Base-by-base conservation (phyloP, 225 moss, liverwort and hornwort species). In the Physcomitrellopsis africana region DNA sequence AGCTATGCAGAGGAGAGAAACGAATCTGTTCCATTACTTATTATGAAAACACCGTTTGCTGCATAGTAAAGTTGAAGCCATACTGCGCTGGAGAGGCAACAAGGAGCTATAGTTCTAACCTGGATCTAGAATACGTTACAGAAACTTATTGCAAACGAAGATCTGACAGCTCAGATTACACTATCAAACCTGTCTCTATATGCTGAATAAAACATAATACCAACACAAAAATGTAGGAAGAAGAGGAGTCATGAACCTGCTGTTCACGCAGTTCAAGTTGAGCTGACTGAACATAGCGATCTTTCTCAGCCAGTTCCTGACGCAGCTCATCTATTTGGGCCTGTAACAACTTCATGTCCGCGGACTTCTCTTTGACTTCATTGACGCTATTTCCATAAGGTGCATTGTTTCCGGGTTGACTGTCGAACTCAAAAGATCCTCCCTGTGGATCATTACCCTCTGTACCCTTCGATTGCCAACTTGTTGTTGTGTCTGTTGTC, bases 251-350 rank as follows among this genome's bases (percentile, higher is more conserved):
- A 72, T 51, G 62, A 27, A 90, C 90, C 87, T 90, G 85, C 70
- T 90, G 82, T 74, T 90, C 85, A 53, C 80, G 76, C 49, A 87
- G 72, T 58, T 87, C 87, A 67, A 81, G 63, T 73, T 90, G 85
- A 70, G 90, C 82, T 58, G 85, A 80, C 65, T 85, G 87, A 43
- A 82, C 75, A 73, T 79, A 79, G 22, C 78, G 81, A 64, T 87
- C 87, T 66, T 87, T 90, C 48, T 87, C 90, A 73, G 67, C 68
- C 60, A 90, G 60, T 78, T 90, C 90, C 73, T 81, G 81, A n/a
- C 77, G 81, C 68, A 90, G 47, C 32, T 79, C 81, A 64, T 83
- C 90, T 46, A 90, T 19, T 81, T 82, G 81, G 12, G 75, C 49
- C 79, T 87, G 83, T 68, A 90, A 49, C 44, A 80, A 69, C 68